Percentiles rank a stretch among this genome's conserved stretches.
phyloP scores from a whole-genome alignment of 768 basidiomycete genomes.

The Trametes gibbosa region DNA sequence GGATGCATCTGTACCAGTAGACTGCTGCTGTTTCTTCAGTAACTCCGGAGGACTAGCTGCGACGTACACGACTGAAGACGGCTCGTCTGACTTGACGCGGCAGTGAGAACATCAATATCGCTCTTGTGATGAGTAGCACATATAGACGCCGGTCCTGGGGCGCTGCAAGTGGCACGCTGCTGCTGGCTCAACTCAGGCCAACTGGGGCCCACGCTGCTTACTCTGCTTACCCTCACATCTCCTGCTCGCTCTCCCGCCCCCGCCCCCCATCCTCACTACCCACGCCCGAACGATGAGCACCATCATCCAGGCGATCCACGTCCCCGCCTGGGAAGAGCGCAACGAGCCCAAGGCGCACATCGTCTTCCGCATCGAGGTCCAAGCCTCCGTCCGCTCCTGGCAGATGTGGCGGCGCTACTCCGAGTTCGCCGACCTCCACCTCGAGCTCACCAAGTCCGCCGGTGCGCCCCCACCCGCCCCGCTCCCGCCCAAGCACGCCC shows the following conservation, averaged over 20 bases:
- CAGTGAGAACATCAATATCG: too few relatives aligned
- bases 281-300: conserved; percentile 30
- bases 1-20: conserved; percentile 18
- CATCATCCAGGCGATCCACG: conserved; percentile 73
- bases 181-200: not conserved
- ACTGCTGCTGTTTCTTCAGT: not conserved
- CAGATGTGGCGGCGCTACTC: conserved; percentile 93
- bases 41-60: not conserved
- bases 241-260: not conserved
- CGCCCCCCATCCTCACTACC: not conserved
- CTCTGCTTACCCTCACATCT: not conserved
- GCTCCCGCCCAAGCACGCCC: conserved; percentile 84
- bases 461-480: conserved; percentile 72
- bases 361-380: conserved; percentile 80
- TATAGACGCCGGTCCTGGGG: not conserved
- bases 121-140: too few relatives aligned
- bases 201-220: not conserved
- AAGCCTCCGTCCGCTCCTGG: conserved; percentile 90
- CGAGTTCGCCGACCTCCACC: conserved; percentile 86
- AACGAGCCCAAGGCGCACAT: conserved; percentile 70
- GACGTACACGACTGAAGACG: not conserved
- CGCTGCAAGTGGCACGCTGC: not conserved
- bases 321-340: conserved; percentile 69
- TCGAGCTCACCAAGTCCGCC: conserved; percentile 76
- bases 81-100: not conserved